Evolutionary conservation across 495 filamentous ascomycete genomes (phyloP), one percentile per base, ranked within the genome.

Genomic region (Xylaria acuta): DNA sequence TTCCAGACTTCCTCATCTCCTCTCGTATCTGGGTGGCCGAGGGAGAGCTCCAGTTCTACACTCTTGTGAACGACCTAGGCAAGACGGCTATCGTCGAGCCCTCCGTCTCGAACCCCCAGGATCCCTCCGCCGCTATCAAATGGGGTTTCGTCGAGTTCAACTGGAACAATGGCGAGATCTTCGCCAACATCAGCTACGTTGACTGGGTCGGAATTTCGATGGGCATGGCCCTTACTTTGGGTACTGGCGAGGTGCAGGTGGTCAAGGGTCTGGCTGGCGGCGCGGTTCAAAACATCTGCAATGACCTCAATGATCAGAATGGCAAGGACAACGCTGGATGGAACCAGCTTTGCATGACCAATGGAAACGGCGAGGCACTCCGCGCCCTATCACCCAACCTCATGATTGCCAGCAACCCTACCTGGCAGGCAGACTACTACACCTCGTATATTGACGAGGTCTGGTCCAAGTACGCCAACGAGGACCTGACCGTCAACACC

Each of bases 111-210:
- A 86, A 86, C 76, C 80, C 81, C 3, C 67, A 66, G 4, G 84
- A 86, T 63, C 84, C 84, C 22, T 83, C 75, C 22, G 75, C 82
- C 3, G 77, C 58, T n/a, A 70, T 84, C 59, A 84, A 81, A 77
- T 86, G 83, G 84, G 84, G 84, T 32, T 86, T 85, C 65, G 81
- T 85, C 64, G 84, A 86, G 69, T 77, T 86, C 18, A 81, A 81
- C 68, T 83, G 76, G 1, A 64, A 71, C 11, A 67, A 79, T 51
- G 72, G 72, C 36, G 74, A 77, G 7, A 76, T 86, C 40, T 86
- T 76, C 38, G 82, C 82, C 72, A 84, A 86, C 74, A 82, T 86
- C 69, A 81, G 75, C 62, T 85, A 83, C 71, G 84, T 86, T 32
- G 84, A 86, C 72, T 86, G 86, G 72, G 83, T 86, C 71, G 83